These are phyloP conservation scores for Pseudogymnoascus sp. DNA, from an alignment of 2,329 filamentous ascomycete genomes.

Conservation along the genomic window DNA sequence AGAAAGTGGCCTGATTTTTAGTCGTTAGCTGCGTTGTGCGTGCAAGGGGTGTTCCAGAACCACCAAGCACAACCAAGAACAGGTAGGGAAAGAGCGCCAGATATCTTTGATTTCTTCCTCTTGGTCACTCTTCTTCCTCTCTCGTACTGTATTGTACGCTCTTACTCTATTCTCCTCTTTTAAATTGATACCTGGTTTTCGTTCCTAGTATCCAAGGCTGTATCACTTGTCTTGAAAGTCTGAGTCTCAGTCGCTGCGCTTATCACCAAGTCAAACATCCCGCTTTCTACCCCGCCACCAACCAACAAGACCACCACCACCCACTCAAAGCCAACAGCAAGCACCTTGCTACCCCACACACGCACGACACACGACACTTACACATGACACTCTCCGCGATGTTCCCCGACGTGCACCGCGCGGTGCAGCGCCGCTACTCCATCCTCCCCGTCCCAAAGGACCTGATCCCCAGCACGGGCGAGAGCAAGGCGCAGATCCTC, in stretches of 20 bases:
- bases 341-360: neutral
- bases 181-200: neutral
- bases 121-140: neutral
- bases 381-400: neutral
- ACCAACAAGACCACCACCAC: neutral
- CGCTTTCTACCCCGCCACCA: neutral
- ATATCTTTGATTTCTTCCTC: neutral
- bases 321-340: neutral
- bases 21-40: neutral
- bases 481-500: conserved; percentile 41
- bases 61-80: neutral
- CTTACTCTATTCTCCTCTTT: neutral
- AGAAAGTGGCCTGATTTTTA: conserved; percentile 6
- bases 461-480: conserved; percentile 13
- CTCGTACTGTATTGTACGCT: neutral
- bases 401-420: neutral
- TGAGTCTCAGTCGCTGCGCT: neutral
- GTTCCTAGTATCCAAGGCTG: neutral
- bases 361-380: neutral
- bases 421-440: conserved; percentile 6
- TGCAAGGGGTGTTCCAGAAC: neutral
- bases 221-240: neutral
- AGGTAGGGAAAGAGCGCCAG: neutral
- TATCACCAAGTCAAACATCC: neutral
- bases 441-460: conserved; percentile 10